Evolutionary conservation across 805 yeast species (phyloP).

Genomic region (Kluyveromyces starmeri): DNA sequence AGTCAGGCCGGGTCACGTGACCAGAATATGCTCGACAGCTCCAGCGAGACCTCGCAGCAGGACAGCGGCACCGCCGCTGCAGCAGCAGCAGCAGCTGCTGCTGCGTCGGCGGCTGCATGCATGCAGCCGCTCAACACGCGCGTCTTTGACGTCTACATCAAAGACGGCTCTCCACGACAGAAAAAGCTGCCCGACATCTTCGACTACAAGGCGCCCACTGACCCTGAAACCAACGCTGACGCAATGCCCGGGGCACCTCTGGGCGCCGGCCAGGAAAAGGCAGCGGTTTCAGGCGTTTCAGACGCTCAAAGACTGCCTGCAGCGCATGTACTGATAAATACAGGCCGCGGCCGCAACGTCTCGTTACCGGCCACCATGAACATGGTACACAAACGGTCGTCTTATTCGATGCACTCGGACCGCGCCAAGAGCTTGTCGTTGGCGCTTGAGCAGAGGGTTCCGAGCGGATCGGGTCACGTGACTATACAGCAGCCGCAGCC

Average conservation of each 20-base stretch:
- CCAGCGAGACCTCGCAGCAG: too few species aligned
- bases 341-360: slow-evolving; percentile 4
- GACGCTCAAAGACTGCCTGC: not conserved
- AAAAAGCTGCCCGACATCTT: slow-evolving; percentile 2
- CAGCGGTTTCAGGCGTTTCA: too few species aligned
- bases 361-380: slow-evolving; percentile 1
- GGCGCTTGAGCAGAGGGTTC: not conserved
- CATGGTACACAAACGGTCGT: slow-evolving; percentile 1
- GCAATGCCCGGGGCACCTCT: too few species aligned
- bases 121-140: slow-evolving; percentile 18
- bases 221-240: not conserved
- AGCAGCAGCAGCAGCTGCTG: too few species aligned
- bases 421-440: slow-evolving; percentile 1
- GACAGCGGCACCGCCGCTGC: too few species aligned
- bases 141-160: slow-evolving; percentile 23
- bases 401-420: not conserved
- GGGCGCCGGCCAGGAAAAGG: too few species aligned
- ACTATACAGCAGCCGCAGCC: not conserved
- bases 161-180: slow-evolving; percentile 9
- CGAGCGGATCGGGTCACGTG: not conserved
- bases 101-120: too few species aligned
- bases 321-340: slow-evolving; percentile 1
- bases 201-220: not conserved
- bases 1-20: too few species aligned
- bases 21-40: too few species aligned